These are phyloP conservation scores for Hyaloscypha variabilis DNA, from an alignment of 495 filamentous ascomycete genomes.

Conservation along the genomic window DNA sequence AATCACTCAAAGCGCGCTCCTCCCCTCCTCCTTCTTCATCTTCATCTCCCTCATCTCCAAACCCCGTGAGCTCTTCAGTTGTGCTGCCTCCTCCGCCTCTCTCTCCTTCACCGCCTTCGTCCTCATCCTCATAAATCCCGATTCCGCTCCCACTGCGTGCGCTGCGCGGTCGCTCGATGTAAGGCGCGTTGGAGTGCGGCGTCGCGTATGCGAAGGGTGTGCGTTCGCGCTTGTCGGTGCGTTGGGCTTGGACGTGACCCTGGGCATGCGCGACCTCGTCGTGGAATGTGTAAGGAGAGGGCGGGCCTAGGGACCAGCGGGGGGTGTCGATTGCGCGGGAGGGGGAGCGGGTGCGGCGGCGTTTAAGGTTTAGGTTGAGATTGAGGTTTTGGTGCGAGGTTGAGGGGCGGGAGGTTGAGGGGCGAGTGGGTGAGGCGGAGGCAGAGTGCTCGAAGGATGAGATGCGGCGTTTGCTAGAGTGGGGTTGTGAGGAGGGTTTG, in stretches of 20 bases:
- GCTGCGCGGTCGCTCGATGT: conserved; percentile 22
- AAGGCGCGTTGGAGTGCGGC: conserved; percentile 53
- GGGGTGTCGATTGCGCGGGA: conserved; percentile 49
- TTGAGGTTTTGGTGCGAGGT: background rate
- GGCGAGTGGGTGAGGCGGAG: conserved; percentile 18
- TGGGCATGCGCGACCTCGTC: conserved; percentile 27
- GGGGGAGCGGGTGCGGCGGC: conserved; percentile 38
- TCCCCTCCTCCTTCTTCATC: conserved; percentile 28
- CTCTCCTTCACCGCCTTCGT: conserved; percentile 17
- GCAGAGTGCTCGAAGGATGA: conserved; percentile 29
- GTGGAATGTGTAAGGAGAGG: conserved; percentile 37
- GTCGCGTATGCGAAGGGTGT: conserved; percentile 56
- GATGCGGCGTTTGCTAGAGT: conserved; percentile 28
- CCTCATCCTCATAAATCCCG: conserved; percentile 27
- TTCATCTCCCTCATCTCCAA: too few species aligned
- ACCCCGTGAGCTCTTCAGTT: conserved; percentile 28
- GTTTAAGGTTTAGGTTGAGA: conserved; percentile 15
- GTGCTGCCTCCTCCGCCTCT: conserved; percentile 32
- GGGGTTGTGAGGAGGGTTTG: conserved; percentile 4
- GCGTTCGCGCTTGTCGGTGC: conserved; percentile 2
- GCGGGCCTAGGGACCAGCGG: conserved; percentile 43
- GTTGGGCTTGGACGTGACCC: background rate
- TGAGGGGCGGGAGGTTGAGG: conserved; percentile 14
- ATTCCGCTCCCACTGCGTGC: conserved; percentile 15
- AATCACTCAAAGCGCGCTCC: conserved; percentile 24